phyloP scores from a whole-genome alignment of 208 protist species.

The Trypanosomatidae sp. region DNA sequence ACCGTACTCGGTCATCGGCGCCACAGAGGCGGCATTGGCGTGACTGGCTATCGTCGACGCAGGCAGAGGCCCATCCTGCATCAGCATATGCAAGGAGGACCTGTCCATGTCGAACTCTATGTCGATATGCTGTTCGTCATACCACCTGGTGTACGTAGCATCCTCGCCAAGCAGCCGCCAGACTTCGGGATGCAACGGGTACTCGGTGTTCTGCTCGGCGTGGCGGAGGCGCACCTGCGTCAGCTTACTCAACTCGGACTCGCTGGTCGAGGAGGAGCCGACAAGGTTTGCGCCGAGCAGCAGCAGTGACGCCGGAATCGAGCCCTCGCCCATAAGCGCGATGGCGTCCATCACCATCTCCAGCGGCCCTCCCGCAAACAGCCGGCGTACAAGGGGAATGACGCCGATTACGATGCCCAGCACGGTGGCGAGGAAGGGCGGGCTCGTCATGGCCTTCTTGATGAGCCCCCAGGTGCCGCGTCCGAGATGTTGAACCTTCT shows the following conservation, averaged over 20 bases:
- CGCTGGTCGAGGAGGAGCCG: slow-evolving; percentile 21
- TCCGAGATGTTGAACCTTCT: slow-evolving; percentile 10
- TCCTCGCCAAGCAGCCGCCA: slow-evolving; percentile 33
- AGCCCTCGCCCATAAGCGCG: slow-evolving; percentile 51
- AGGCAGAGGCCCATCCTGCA: slow-evolving; percentile 15
- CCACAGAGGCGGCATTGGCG: slow-evolving; percentile 5
- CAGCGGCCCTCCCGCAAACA: slow-evolving; percentile 60
- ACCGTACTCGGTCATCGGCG: background rate
- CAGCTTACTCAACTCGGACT: slow-evolving; percentile 3
- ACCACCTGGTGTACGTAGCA: slow-evolving; percentile 25
- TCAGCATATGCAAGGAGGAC: slow-evolving; percentile 33
- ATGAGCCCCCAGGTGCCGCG: slow-evolving; percentile 5
- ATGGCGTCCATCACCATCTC: slow-evolving; percentile 65
- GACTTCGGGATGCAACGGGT: slow-evolving; percentile 32
- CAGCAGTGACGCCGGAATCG: slow-evolving; percentile 74
- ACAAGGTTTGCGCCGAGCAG: slow-evolving; percentile 73
- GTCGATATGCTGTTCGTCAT: slow-evolving; percentile 33
- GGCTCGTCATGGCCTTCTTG: slow-evolving; percentile 38
- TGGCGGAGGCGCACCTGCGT: slow-evolving; percentile 40
- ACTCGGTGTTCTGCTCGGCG: slow-evolving; percentile 72
- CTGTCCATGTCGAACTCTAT: slow-evolving; percentile 43
- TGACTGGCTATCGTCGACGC: slow-evolving; percentile 7
- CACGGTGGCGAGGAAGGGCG: slow-evolving; percentile 73
- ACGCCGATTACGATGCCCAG: slow-evolving; percentile 68
- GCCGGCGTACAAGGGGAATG: slow-evolving; percentile 47